Base-by-base conservation (phyloP, 306 rosid genomes). In the Phaseolus lunatus region DNA sequence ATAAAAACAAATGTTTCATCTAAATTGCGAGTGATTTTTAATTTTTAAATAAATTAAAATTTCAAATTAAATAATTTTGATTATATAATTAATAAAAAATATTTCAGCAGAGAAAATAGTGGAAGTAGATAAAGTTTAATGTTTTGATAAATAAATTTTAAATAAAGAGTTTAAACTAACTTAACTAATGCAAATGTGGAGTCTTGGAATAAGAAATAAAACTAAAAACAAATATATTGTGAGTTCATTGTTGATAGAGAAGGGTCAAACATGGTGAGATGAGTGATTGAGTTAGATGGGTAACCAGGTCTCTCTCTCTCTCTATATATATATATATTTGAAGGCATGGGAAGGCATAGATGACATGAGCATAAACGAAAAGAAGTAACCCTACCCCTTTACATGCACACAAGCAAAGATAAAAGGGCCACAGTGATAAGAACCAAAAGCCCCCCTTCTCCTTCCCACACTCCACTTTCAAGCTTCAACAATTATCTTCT, bases 371-470 rank as follows among this genome's bases (percentile, higher is more conserved):
- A 56, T 72, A 29, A 29, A 33, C 39, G 2, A 33, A 33, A 33
- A 73, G 13, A 39, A 39, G 44, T 18, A 68, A 64, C 73, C 43
- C 57, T 76, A 49, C 78, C 50, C 58, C 31, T 79, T 80, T 70
- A 56, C 86, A 83, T 76, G 81, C 91, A 70, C 86, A 48, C 87
- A 89, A 84, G 87, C 94, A 82, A 84, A 84, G 90, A 89, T 88
- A 88, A 89, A 89, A 84, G 87, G 85, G 76, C 85, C 31, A 61
- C 77, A 79, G 82, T 87, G 87, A 86, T 83, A 59, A 81, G 85
- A 76, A 1, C 82, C 59, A 80, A 86, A 89, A 89, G 86, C 82
- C 84, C 75, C 75, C 84, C 86, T 79, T 59, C 87, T 50, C 53
- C 68, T 49, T 70, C 53, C 16, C 16, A 35, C 52, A 24, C 39